These are phyloP conservation scores for Papiliotrema terrestris DNA, from an alignment of 1,284 basidiomycete genomes.

Conservation along the genomic window DNA sequence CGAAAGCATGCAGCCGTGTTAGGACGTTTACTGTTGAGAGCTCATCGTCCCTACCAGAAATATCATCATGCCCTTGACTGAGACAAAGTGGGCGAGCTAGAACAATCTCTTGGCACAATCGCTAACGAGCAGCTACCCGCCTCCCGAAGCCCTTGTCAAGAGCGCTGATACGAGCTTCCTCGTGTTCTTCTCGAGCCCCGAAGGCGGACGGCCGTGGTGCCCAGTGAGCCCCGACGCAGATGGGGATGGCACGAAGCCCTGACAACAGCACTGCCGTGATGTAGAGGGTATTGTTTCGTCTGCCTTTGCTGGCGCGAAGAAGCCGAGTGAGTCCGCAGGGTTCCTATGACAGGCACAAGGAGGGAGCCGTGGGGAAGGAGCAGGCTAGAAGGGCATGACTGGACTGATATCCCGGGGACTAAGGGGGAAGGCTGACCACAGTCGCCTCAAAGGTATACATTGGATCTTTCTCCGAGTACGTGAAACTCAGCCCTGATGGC, in stretches of 20 bases:
- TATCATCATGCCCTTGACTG: too few relatives aligned
- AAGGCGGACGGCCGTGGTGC: constrained; percentile 12
- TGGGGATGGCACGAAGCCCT: background rate
- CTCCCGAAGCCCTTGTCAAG: constrained; percentile 5
- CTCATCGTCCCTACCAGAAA: too few relatives aligned
- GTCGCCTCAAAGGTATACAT: constrained; percentile 15
- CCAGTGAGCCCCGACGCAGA: constrained; percentile 1
- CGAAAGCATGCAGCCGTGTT: too few relatives aligned
- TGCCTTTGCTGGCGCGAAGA: constrained; percentile 10
- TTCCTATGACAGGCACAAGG: too few relatives aligned
- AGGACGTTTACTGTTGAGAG: too few relatives aligned
- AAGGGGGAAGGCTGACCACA: background rate
- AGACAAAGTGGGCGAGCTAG: too few relatives aligned
- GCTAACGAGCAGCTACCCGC: constrained; percentile 11
- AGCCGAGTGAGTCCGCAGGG: constrained; percentile 11
- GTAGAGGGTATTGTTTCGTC: constrained; percentile 14
- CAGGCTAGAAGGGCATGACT: too few relatives aligned
- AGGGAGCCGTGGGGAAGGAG: too few relatives aligned
- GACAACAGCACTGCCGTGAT: constrained; percentile 16
- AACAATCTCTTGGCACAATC: too few relatives aligned
- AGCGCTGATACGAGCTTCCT: constrained; percentile 6
- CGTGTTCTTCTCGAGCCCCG: constrained; percentile 10
- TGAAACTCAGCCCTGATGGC: background rate
- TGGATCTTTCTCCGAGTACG: constrained; percentile 13
- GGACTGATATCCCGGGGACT: too few relatives aligned